phyloP scores from a whole-genome alignment of 1,284 basidiomycete species.

The Trametes versicolor region DNA sequence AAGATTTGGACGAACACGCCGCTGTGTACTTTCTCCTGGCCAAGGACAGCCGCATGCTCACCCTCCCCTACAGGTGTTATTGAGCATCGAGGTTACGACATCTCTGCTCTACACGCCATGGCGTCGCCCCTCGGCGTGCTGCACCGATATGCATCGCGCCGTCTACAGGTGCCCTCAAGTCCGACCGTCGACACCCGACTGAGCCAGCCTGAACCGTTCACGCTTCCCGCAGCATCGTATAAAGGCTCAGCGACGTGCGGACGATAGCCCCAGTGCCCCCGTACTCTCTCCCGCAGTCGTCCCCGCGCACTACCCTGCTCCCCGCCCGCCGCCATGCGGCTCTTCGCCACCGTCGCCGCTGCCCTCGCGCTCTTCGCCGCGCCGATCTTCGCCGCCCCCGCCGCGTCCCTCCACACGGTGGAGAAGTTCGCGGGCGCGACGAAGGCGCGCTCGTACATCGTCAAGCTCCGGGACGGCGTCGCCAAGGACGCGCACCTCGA shows the following conservation, averaged over 20 bases:
- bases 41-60: not conserved
- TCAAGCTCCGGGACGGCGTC: conserved; percentile 66
- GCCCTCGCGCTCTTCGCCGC: conserved; percentile 42
- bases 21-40: not conserved
- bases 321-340: conserved; percentile 37
- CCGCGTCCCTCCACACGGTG: conserved; percentile 45
- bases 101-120: not conserved
- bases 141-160: not conserved
- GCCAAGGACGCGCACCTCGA: conserved; percentile 43
- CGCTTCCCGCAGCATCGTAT: conserved; percentile 10
- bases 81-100: conserved; percentile 9
- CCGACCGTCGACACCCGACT: not conserved
- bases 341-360: conserved; percentile 40
- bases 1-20: conserved; percentile 7
- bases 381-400: conserved; percentile 42
- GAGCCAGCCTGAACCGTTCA: not conserved
- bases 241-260: not conserved
- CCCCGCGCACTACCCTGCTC: conserved; percentile 10
- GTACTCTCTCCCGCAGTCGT: conserved; percentile 17
- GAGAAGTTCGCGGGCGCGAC: conserved; percentile 46
- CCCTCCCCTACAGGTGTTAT: conserved; percentile 4
- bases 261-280: conserved; percentile 20
- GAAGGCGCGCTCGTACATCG: conserved; percentile 56
- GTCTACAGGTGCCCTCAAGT: not conserved
- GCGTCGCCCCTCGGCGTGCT: not conserved